Base-by-base conservation (phyloP, 2,329 filamentous ascomycete species). In the Ophiobolus disseminans region DNA sequence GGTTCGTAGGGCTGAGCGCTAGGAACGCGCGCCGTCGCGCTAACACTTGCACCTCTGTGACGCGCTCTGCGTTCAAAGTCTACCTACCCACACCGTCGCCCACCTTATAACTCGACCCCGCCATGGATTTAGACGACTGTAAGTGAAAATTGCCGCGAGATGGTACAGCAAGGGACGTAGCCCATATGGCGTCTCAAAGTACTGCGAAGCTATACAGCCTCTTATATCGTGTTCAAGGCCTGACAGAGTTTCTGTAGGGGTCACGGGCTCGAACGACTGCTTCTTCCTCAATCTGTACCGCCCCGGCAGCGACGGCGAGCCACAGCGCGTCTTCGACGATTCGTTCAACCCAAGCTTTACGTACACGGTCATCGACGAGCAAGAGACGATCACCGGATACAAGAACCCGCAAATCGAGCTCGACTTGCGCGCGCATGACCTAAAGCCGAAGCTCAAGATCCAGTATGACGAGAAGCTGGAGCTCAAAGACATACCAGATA, bases 291-390 rank as follows among this genome's bases (percentile, higher is more conserved):
- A 70, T 42, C 62, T 75, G 11, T 65, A 66, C 47, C 71, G 72
- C 14, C 62, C 66, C 6, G 49, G 53, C 44, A 52, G 36, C 34
- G 43, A 54, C 26, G 38, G 58, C 48, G 52, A 61, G 28, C 49
- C 50, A 9, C 47, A 62, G 50, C 63, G 53, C 41, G 58, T 56
- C 67, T 82, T 84, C 82, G 62, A 82, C 81, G 23, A 76, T 87
- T 60, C 83, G 21, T 97, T 99, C 73, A 82, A 90, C 52, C 95
- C 94, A 0, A 83, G 84, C 66, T 95, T 92, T 72, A 97, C 93
- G 14, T 96, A 97, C 73, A 80, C 90, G 1, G 88, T 99, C 56
- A 97, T 97, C 62, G 91, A 91, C 65, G 88, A 97, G n/a, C 87
- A 94, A 7, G 91, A 99, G 73, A 83, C 82, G 22, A 93, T 97